Evolutionary conservation across 257 asterid species (phyloP).

Genomic region (Jaltomata sinuosa): DNA sequence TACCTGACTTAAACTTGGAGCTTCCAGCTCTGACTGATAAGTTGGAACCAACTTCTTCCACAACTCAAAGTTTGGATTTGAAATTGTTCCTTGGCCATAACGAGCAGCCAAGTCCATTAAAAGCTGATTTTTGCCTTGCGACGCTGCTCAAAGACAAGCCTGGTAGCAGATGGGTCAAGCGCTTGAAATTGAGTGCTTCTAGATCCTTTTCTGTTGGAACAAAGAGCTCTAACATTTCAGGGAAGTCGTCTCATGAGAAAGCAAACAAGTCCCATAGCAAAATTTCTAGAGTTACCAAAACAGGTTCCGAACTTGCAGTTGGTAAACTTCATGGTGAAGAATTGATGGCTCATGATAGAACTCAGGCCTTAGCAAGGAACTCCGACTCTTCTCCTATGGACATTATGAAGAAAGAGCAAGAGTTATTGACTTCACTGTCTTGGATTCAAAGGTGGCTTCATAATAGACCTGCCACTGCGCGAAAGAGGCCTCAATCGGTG

Average conservation of each 20-base stretch:
- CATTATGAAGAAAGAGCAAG: conserved; percentile 6
- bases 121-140: neutral
- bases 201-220: conserved; percentile 27
- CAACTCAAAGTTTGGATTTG: conserved; percentile 67
- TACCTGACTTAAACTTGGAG: conserved; percentile 48
- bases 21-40: conserved; percentile 28
- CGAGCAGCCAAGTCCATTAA: conserved; percentile 30
- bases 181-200: conserved; percentile 44
- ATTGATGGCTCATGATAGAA: conserved; percentile 8
- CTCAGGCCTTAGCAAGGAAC: conserved; percentile 2
- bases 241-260: conserved; percentile 21
- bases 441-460: conserved; percentile 75
- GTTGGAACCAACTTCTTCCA: conserved; percentile 29
- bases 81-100: conserved; percentile 36
- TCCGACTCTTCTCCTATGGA: conserved; percentile 2
- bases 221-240: conserved; percentile 19
- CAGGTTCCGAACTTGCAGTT: conserved; percentile 13
- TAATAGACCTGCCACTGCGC: conserved; percentile 9
- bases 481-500: conserved; percentile 16
- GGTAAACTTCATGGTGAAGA: conserved; percentile 16
- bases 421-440: conserved; percentile 31
- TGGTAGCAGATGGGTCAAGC: conserved; percentile 62
- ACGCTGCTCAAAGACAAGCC: conserved; percentile 27
- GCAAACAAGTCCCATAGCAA: conserved; percentile 5
- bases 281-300: conserved; percentile 7